Base-by-base conservation (phyloP, 345 rosid species). In the Schrenkiella parvula region DNA sequence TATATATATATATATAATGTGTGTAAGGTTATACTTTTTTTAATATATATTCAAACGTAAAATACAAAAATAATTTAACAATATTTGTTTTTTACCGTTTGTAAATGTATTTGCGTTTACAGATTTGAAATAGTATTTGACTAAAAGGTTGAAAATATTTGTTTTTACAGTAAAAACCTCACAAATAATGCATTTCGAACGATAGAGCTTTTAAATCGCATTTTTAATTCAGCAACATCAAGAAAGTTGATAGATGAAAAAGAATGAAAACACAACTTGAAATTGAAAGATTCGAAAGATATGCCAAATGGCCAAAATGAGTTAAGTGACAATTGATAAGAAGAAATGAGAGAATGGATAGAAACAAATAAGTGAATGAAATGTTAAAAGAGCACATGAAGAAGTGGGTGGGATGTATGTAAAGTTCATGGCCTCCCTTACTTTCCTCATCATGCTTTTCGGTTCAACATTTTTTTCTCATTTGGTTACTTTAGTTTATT, bases 251-350 rank as follows among this genome's bases (percentile, higher is more conserved):
- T 57, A n/a, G 2, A 19, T 35, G 0, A 29, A 31, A 31, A 31
- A 13, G 6, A 60, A 39, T 38, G 47, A n/a, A 23, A 41, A 25
- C n/a, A 8, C 13, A 41, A 60, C 8, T 60, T 39, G 65, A 59
- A 37, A 14, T 2, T 60, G 50, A 61, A 41, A 25, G 51, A 61
- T 41, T 61, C 22, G 9, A n/a, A 8, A 41, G 51, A 39, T 28
- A 57, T 60, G 8, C 65, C 34, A 39, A 39, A 60, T 39, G 13
- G 9, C 51, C 22, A 41, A 61, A 61, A 39, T 41, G 35, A 61
- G 66, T 8, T 61, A 61, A 23, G 23, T 41, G 66, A 61, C 66
- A 61, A 61, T 61, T 61, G 22, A 26, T 15, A 41, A 61, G 23
- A 11, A 25, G 4, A 41, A 60, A 41, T 23, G 35, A 41, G 19